Base-by-base conservation (phyloP, 73 alveolate species). In the Paramecium sonneborni region DNA sequence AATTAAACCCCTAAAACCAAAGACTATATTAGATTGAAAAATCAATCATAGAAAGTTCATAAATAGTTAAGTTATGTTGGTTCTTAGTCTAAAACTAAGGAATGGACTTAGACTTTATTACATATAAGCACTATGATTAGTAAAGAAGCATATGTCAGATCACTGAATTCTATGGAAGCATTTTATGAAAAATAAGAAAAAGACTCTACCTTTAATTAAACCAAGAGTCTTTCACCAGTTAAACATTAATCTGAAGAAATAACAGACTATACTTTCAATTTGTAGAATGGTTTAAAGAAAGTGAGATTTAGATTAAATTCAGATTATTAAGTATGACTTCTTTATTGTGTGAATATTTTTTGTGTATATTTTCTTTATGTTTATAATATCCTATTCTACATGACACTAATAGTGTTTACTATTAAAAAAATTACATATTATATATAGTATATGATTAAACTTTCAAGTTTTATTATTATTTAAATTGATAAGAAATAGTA, bases 151-250 rank as follows among this genome's bases (percentile, higher is more conserved):
- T 62, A 30, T 62, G 84, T 62, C 48, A 62, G 44, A 24, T 62
- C 84, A 62, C 84, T 62, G 84, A 62, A 62, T 46, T 62, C 84
- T 23, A 62, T 62, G 44, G 44, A 62, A 12, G 84, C 48, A 62
- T 30, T 32, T 15, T 62, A 32, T 62, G 28, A 14, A 62, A 62
- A 62, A 62, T 0, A 3, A 62, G 23, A 62, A 26, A 62, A 62
- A 23, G 84, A 26, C 26, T 62, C 84, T 5, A 30, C 30, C 15
- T 21, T 23, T 12, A 62, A 26, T 62, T 12, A 62, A 32, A 26
- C 48, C 14, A 62, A 62, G 84, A 62, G 84, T 62, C 84, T 62
- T 28, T 62, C 52, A 4, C 48, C 84, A 12, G 20, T 62, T 11
- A 62, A 62, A 28, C 39, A 62, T 26, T 26, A 62, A 6, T 62